Evolutionary conservation across 345 rosid genomes (phyloP).

Genomic region (Gossypium ekmanianum): DNA sequence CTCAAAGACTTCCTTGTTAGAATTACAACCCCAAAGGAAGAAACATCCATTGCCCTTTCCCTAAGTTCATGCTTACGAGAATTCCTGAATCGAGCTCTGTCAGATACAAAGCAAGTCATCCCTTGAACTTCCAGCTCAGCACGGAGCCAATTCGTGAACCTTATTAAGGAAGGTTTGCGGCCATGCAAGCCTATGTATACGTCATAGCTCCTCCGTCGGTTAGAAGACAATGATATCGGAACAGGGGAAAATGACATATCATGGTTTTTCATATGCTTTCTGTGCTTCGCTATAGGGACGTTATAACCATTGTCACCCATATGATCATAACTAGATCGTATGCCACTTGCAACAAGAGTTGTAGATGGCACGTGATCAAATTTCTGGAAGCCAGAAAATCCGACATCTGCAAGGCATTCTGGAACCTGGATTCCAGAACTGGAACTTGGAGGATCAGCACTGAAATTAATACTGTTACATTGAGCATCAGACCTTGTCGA

Average conservation of each 20-base stretch:
- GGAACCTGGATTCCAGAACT: constrained; percentile 52
- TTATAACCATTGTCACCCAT: constrained; percentile 30
- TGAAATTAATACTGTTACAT: constrained; percentile 39
- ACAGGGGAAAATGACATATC: constrained; percentile 38
- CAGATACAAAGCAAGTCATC: constrained; percentile 80
- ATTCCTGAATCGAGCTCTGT: constrained; percentile 69
- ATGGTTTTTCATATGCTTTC: constrained; percentile 38
- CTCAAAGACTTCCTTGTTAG: constrained; percentile 75
- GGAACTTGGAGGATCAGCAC: constrained; percentile 47
- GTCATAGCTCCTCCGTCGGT: constrained; percentile 72
- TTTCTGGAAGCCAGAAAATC: constrained; percentile 42
- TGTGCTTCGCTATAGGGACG: constrained; percentile 32
- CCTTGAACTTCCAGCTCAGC: constrained; percentile 95
- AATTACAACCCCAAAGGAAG: constrained; percentile 79
- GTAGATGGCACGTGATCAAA: constrained; percentile 41
- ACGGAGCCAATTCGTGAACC: constrained; percentile 80
- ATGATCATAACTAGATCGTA: constrained; percentile 35
- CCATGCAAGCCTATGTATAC: constrained; percentile 82
- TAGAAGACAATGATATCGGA: constrained; percentile 61
- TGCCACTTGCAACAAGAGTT: constrained; percentile 44
- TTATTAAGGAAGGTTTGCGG: constrained; percentile 64
- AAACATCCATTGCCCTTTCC: constrained; percentile 80
- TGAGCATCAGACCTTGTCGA: constrained; percentile 63
- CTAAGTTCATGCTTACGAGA: constrained; percentile 60
- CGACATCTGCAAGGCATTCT: constrained; percentile 35